Evolutionary conservation across 805 yeast genomes (phyloP).

Genomic region (Candida khao-thaluensis): DNA sequence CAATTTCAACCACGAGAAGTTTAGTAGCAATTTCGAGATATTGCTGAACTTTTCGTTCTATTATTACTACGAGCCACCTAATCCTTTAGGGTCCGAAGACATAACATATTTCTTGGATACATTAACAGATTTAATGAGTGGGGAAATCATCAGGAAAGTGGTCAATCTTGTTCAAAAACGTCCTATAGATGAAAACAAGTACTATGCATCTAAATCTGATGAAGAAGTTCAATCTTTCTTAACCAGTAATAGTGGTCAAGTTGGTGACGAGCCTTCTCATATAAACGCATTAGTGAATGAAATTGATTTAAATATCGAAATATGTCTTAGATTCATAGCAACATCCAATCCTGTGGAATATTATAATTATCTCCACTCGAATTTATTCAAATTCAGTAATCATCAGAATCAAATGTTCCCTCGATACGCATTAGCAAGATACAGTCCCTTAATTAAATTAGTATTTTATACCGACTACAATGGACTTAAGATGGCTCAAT

Average conservation of each 20-base stretch:
- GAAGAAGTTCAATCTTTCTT: background rate
- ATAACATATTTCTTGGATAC: slow-evolving; percentile 27
- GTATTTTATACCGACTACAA: slow-evolving; percentile 28
- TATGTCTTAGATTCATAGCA: slow-evolving; percentile 34
- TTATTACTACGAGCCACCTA: slow-evolving; percentile 31
- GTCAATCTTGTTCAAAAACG: slow-evolving; percentile 25
- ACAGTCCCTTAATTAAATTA: slow-evolving; percentile 34
- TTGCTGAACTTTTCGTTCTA: slow-evolving; percentile 25
- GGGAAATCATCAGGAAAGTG: slow-evolving; percentile 28
- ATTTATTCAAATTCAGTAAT: slow-evolving; percentile 21
- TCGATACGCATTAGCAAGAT: slow-evolving; percentile 22
- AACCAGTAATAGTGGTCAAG: background rate
- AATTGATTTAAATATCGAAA: slow-evolving; percentile 33
- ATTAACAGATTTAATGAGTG: slow-evolving; percentile 29
- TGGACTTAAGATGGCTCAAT: slow-evolving; percentile 22
- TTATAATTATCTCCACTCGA: slow-evolving; percentile 23
- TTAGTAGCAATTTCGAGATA: slow-evolving; percentile 14
- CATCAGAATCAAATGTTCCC: slow-evolving; percentile 28
- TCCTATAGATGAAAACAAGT: slow-evolving; percentile 14
- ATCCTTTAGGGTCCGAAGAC: slow-evolving; percentile 19
- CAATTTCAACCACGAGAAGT: slow-evolving; percentile 8
- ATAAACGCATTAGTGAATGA: slow-evolving; percentile 17
- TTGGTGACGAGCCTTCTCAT: slow-evolving; percentile 6
- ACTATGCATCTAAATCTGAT: slow-evolving; percentile 7
- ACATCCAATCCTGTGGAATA: slow-evolving; percentile 36